Percentiles rank a stretch among this genome's conserved stretches.
Evolutionary conservation across 768 basidiomycete species (phyloP).

Genomic region (Pulveroboletus sp.): DNA sequence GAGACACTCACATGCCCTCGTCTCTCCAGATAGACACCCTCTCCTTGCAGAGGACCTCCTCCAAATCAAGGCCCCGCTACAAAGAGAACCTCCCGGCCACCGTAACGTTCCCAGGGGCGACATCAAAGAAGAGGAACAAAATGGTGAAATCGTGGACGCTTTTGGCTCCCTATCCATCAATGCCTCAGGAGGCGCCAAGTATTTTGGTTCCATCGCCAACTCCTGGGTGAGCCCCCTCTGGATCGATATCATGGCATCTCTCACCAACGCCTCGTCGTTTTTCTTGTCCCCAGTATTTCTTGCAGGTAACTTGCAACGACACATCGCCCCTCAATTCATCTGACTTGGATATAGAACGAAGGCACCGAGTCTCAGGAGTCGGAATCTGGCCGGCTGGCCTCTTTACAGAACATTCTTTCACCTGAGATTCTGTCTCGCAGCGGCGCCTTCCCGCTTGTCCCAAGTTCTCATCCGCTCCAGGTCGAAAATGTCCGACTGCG

Average conservation of each 20-base stretch:
- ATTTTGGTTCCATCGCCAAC: conserved; percentile 72
- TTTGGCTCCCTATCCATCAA: conserved; percentile 79
- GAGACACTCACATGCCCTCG: conserved; percentile 53
- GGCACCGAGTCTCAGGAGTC: conserved; percentile 50
- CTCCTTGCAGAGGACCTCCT: conserved; percentile 72
- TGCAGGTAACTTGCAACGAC: conserved; percentile 48
- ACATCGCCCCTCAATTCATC: neutral
- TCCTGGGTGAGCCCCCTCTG: conserved; percentile 53
- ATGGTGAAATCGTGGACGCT: conserved; percentile 71
- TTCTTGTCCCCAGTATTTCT: conserved; percentile 62
- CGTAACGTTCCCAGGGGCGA: conserved; percentile 36
- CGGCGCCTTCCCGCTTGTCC: conserved; percentile 60
- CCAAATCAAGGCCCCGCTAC: conserved; percentile 72
- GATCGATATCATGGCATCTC: neutral
- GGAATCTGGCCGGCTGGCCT: conserved; percentile 44
- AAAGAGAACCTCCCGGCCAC: conserved; percentile 53
- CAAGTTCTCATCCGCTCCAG: conserved; percentile 38
- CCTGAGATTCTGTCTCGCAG: conserved; percentile 63
- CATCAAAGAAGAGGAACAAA: conserved; percentile 61
- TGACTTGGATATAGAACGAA: conserved; percentile 49
- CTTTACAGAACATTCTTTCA: conserved; percentile 56
- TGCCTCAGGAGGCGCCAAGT: conserved; percentile 69
- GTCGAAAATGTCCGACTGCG: conserved; percentile 48
- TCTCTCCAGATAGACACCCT: conserved; percentile 61
- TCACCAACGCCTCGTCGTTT: conserved; percentile 4